Percentiles rank a stretch among this genome's conserved stretches.
Evolutionary conservation across 148 eudicot species (phyloP).

Genomic region (Chenopodium suecicum): DNA sequence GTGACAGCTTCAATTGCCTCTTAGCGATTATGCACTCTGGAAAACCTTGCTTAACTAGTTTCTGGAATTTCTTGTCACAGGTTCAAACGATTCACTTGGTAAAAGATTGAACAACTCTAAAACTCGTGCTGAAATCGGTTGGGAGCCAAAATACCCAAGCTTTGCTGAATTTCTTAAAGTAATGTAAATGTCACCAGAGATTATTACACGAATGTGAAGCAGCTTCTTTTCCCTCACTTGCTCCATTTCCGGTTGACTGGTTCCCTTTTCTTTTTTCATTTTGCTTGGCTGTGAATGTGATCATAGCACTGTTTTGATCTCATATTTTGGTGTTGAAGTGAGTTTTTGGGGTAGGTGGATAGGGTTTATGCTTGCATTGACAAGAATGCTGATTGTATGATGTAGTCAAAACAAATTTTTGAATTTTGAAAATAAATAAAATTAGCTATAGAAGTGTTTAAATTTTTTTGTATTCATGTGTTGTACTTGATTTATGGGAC

Average conservation of each 20-base stretch:
- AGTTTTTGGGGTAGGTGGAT: background rate
- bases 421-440: too few species aligned
- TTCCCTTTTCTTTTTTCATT: background rate
- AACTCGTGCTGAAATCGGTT: slow-evolving; percentile 58
- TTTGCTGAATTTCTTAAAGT: slow-evolving; percentile 64
- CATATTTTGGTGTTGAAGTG: background rate
- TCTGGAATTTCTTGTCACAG: slow-evolving; percentile 31
- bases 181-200: slow-evolving; percentile 14
- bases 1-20: background rate
- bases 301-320: background rate
- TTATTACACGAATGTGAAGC: background rate
- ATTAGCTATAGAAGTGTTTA: too few species aligned
- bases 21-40: background rate
- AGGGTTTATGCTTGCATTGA: too few species aligned
- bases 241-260: background rate
- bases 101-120: slow-evolving; percentile 73
- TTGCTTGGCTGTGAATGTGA: background rate
- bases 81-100: slow-evolving; percentile 70
- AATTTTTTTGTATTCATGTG: too few species aligned
- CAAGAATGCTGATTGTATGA: too few species aligned
- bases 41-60: background rate
- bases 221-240: background rate
- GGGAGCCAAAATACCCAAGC: slow-evolving; percentile 85
- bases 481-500: too few species aligned
- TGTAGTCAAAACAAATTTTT: too few species aligned